These are phyloP conservation scores for Nicotiana otophora DNA, from an alignment of 257 asterid genomes.

Conservation along the genomic window DNA sequence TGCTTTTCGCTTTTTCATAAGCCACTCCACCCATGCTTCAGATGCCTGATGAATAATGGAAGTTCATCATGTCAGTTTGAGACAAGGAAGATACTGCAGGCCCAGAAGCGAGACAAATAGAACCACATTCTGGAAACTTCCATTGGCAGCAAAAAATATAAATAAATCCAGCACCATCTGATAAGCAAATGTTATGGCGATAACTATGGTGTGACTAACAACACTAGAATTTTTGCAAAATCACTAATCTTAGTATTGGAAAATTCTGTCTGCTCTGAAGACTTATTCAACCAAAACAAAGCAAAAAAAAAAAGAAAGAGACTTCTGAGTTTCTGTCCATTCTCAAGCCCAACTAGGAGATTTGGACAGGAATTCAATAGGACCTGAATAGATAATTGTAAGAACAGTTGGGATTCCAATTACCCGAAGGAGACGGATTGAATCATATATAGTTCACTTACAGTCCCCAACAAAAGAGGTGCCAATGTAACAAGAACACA, in stretches of 20 bases:
- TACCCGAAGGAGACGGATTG: background rate
- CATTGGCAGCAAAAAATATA: background rate
- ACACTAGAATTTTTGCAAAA: background rate
- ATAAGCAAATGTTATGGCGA: background rate
- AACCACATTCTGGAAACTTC: background rate
- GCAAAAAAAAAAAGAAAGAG: no score
- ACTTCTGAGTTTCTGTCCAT: background rate
- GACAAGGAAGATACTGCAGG: conserved; percentile 5
- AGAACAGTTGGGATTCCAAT: background rate
- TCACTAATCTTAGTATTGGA: background rate
- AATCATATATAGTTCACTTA: background rate
- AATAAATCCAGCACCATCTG: background rate
- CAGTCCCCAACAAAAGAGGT: background rate
- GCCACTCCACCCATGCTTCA: conserved; percentile 98
- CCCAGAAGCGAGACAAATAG: background rate
- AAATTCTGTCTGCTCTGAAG: background rate
- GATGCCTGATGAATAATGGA: conserved; percentile 58
- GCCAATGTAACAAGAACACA: background rate
- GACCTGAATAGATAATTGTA: background rate
- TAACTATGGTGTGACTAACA: background rate
- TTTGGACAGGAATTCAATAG: background rate
- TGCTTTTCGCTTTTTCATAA: conserved; percentile 84
- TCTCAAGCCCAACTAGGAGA: background rate
- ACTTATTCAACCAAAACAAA: background rate
- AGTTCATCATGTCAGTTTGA: background rate